phyloP scores from a whole-genome alignment of 164 flowering plant genomes.

The Dillenia suffruticosa region DNA sequence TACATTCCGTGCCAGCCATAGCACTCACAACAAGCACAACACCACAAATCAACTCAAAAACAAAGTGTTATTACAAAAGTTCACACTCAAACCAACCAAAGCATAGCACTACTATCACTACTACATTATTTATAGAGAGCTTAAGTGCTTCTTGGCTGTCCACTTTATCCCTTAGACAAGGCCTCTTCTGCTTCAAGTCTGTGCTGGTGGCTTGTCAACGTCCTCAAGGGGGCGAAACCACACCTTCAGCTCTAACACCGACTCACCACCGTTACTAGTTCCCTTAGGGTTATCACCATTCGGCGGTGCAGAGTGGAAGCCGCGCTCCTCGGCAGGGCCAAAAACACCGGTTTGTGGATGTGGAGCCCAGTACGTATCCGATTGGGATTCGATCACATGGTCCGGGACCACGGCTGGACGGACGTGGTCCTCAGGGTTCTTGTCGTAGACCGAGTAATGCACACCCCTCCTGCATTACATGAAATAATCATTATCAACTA shows the following conservation, averaged over 20 bases:
- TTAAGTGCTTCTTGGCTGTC: background rate
- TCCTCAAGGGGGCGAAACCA: conserved; percentile 85
- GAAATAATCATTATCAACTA: too few species aligned
- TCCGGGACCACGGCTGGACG: conserved; percentile 51
- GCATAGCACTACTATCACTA: too few species aligned
- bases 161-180: background rate
- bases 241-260: conserved; percentile 69
- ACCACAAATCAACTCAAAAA: too few species aligned
- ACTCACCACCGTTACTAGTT: conserved; percentile 12
- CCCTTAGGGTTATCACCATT: conserved; percentile 2
- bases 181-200: too few species aligned
- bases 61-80: too few species aligned
- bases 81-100: too few species aligned
- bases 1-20: too few species aligned
- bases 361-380: conserved; percentile 83
- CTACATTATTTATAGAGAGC: too few species aligned
- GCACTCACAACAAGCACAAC: too few species aligned
- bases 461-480: conserved; percentile 34
- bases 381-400: conserved; percentile 40
- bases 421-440: conserved; percentile 72
- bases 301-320: conserved; percentile 9
- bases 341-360: conserved; percentile 81
- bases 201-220: conserved; percentile 48
- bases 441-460: conserved; percentile 60
- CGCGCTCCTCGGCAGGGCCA: conserved; percentile 42